A percentile compares a stretch with the other conserved stretches of the same genome.
phyloP scores from a whole-genome alignment of 345 rosid species.

The Syzygium grande region DNA sequence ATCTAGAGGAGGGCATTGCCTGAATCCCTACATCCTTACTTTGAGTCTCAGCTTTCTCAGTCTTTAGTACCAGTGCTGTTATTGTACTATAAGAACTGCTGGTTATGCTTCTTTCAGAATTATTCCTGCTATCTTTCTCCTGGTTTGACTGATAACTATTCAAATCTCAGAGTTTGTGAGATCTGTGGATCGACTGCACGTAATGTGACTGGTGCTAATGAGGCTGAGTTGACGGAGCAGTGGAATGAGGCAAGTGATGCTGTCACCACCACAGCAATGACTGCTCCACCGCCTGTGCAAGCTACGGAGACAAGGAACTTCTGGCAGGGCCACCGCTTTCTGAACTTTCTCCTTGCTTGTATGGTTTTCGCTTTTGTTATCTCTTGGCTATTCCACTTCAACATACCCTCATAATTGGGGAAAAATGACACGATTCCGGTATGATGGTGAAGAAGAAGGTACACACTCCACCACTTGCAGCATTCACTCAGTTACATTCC shows the following conservation, averaged over 20 bases:
- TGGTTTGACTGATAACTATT: not conserved
- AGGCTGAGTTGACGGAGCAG: constrained; percentile 34
- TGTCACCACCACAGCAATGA: constrained; percentile 14
- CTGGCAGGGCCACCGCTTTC: constrained; percentile 80
- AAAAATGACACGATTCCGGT: not conserved
- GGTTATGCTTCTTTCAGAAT: not conserved
- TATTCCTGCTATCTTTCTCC: not conserved
- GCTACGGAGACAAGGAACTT: constrained; percentile 39
- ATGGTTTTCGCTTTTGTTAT: constrained; percentile 93
- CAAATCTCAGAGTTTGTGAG: constrained; percentile 68
- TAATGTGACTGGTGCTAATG: constrained; percentile 50
- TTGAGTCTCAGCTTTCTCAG: not conserved
- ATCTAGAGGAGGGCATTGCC: not conserved
- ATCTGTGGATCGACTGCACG: constrained; percentile 80
- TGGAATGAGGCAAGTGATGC: constrained; percentile 33
- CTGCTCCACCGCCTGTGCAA: constrained; percentile 12
- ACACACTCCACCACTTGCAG: not conserved
- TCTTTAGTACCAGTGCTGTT: not conserved
- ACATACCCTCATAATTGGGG: constrained; percentile 35
- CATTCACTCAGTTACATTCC: not conserved
- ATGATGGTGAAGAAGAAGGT: not conserved
- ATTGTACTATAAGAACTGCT: not conserved
- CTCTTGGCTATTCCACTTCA: constrained; percentile 95
- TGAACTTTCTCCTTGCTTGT: constrained; percentile 83
- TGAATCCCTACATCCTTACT: not conserved